phyloP scores from a whole-genome alignment of 2,329 filamentous ascomycete genomes.

The Apiospora phragmitis region DNA sequence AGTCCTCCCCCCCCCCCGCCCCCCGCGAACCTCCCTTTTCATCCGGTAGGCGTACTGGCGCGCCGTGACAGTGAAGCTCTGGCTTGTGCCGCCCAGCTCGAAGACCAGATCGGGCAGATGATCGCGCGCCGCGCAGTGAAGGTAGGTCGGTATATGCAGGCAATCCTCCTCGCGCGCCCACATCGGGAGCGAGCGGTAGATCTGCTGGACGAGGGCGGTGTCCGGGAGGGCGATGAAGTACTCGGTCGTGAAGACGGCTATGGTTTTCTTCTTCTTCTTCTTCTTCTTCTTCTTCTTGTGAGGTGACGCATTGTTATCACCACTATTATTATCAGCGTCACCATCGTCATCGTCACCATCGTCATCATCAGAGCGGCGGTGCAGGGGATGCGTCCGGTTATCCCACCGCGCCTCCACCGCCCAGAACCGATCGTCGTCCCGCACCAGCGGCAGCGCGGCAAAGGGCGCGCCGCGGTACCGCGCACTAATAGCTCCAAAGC shows the following conservation, averaged over 20 bases:
- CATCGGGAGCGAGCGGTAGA: too few species aligned
- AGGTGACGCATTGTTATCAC: too few species aligned
- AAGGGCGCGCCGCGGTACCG: background rate
- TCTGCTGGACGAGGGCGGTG: background rate
- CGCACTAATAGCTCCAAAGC: background rate
- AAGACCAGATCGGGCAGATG: background rate
- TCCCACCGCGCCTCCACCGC: background rate
- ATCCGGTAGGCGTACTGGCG: background rate
- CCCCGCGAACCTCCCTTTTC: too few species aligned
- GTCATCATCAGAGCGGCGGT: background rate
- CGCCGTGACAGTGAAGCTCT: background rate
- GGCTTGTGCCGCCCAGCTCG: background rate
- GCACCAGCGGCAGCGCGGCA: background rate
- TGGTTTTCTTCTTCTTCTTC: background rate
- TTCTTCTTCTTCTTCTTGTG: too few species aligned
- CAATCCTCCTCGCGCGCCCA: too few species aligned
- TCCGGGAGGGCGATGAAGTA: background rate
- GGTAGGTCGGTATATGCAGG: too few species aligned
- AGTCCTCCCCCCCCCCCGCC: too few species aligned
- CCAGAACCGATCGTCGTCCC: background rate
- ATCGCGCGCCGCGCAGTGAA: background rate
- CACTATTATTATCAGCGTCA: too few species aligned
- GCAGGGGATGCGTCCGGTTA: background rate
- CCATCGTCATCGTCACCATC: too few species aligned
- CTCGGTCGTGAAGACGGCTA: background rate